Evolutionary conservation across 1,139 yeast genomes (phyloP).

Genomic region (Waltiozyma sp.): DNA sequence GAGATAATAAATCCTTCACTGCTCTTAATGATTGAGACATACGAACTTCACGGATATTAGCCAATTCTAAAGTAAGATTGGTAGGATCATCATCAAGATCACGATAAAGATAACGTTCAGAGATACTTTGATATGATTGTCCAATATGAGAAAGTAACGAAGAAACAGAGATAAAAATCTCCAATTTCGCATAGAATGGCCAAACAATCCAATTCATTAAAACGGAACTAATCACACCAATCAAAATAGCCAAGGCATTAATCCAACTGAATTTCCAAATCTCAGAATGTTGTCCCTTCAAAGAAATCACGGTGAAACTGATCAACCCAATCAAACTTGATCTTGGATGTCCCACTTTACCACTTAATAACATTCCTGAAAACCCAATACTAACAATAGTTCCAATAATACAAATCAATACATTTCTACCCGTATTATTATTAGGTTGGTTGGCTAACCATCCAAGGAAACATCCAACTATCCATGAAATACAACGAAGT

Average conservation of each 20-base stretch:
- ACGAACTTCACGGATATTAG: slow-evolving; percentile 37
- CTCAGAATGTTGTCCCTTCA: slow-evolving; percentile 17
- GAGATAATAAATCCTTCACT: slow-evolving; percentile 25
- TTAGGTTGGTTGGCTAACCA: slow-evolving; percentile 33
- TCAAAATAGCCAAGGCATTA: slow-evolving; percentile 27
- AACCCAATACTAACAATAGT: slow-evolving; percentile 25
- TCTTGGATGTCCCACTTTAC: slow-evolving; percentile 23
- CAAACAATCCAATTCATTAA: slow-evolving; percentile 35
- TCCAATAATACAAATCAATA: slow-evolving; percentile 20
- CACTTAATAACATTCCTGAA: not conserved
- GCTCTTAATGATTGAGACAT: slow-evolving; percentile 32
- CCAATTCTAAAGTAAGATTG: slow-evolving; percentile 29
- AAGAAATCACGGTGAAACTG: slow-evolving; percentile 29
- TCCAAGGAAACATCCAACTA: slow-evolving; percentile 35
- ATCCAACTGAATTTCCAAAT: slow-evolving; percentile 31
- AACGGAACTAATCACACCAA: slow-evolving; percentile 28
- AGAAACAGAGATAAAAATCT: slow-evolving; percentile 29
- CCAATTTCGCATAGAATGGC: slow-evolving; percentile 37
- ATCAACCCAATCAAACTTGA: slow-evolving; percentile 31
- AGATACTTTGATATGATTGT: slow-evolving; percentile 35
- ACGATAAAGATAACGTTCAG: slow-evolving; percentile 37
- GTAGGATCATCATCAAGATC: slow-evolving; percentile 36
- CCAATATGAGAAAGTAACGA: slow-evolving; percentile 30
- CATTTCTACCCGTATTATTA: slow-evolving; percentile 24
- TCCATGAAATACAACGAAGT: slow-evolving; percentile 24